Evolutionary conservation across 352 stramenopile genomes (phyloP), one percentile per base, ranked within the genome.

Genomic region (Blastocystis sp.): DNA sequence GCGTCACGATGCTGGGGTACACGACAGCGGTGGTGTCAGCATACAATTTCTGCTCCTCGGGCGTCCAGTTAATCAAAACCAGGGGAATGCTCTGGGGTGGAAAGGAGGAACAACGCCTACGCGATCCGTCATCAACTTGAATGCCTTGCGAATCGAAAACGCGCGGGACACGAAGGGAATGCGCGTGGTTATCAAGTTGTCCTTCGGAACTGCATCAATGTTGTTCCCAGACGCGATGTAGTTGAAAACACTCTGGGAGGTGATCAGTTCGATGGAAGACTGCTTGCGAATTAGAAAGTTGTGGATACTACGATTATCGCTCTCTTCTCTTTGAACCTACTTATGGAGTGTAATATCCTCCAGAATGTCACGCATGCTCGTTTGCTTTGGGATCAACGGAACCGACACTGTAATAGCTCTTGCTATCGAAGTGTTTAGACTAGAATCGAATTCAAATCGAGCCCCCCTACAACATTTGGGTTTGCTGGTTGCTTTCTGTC

Each of bases 331-430:
- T 44, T 21, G 4, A 38, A 32, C 44, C 11, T 18, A 81, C 69
- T 81, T 40, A 29, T 81, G 42, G 21, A 36, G 11, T n/a, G 69
- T 81, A 61, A 81, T 81, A 46, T 81, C 69, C 36, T 81, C 69
- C 4, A 81, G 53, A 32, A 81, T 61, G 40, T 54, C 69, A 21
- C 69, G 69, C 24, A 81, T 65, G 18, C 14, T 48, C 24, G 69
- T 81, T 8, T 63, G 8, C 16, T 2, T 16, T 6, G 48, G 69
- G 32, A 81, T 81, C 0, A 81, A 27, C 3, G 69, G 69, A 24
- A 81, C 48, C 9, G 69, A 81, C 14, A 64, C 42, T 18, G 69
- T 81, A 40, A 81, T 81, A 32, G 48, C 69, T 46, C 69, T 63
- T 18, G 69, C 53, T 34, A 81, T 81, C 27, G 69, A 81, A 32